Base-by-base conservation (phyloP, 1,284 basidiomycete species). In the Pseudomicrostroma phylloplanum region DNA sequence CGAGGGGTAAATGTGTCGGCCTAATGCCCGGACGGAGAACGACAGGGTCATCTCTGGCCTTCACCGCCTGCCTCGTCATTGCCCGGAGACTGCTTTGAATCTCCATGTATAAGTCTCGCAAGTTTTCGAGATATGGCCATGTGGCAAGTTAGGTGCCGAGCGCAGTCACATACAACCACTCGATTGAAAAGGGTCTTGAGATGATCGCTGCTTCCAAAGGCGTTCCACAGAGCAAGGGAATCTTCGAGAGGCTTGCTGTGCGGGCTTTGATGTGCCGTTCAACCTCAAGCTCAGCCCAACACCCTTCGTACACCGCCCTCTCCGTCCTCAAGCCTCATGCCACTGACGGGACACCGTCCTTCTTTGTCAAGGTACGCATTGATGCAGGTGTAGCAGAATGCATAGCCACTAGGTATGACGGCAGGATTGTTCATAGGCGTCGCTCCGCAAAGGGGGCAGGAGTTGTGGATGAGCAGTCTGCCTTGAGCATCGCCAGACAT, bases 331-430 rank as follows among this genome's bases (percentile, higher is more conserved):
- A 88, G 83, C 6, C 86, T 85, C 58, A 89, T 79, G 57, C 91
- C 83, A 58, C 93, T 96, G 68, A 97, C 87, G 62, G 93, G 93
- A 82, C 93, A 97, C 73, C 82, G 84, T 39, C 86, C 86, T 63
- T 87, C 82, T 74, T 86, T 86, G 78, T 90, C 86, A 55, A 96
- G 87, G 71, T 91, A 86, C 63, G 88, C 87, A 82, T 89, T 88
- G 58, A 89, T 88, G 80, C 94, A 97, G 49, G 89, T 87, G 80
- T 96, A 98, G 81, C 94, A 96, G 76, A 91, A 94, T 8, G 96
- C 91, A 83, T 93, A 96, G 54, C 96, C 93, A 36, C 88, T 90
- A 9, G 92, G 90, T 51, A 97, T 80, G 26, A 91, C 89, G 17
- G 91, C 93, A 40, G 93, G 89, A 77, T 97, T 97, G 76, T 86